Base-by-base conservation (phyloP, 306 rosid genomes). In the Rosa chinensis region DNA sequence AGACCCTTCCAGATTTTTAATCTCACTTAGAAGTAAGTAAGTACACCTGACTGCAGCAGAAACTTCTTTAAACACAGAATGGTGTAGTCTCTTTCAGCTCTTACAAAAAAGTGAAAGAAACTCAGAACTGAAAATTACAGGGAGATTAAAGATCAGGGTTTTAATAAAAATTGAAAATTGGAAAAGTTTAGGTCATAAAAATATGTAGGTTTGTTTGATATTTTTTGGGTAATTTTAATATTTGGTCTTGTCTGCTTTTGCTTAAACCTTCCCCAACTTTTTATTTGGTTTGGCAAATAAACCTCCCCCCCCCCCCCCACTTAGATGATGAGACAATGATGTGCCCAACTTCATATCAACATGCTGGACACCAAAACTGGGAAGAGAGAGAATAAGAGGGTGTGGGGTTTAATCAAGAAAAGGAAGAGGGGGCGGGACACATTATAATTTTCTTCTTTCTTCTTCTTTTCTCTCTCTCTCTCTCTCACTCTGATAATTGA, bases 241-340 rank as follows among this genome's bases (percentile, higher is more conserved):
- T 76, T 69, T 80, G 84, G 77, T 81, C 5, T 89, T 90, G 92
- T 86, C 86, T 88, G 88, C 91, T 89, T 89, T 88, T 84, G 85
- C 74, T 83, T 79, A 77, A 76, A 78, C 44, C 87, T 84, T 86
- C 83, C 91, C 89, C 94, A 86, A 89, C 89, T 56, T 21, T 52
- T 3, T 13, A 13, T 52, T 52, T 49, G 17, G 18, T 53, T 53
- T n/a, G 21, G 59, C 59, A 53, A 48, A 18, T 80, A 77, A 77
- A 75, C 52, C 88, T 83, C 84, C 84, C 84, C 84, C 91, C 90
- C 84, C 84, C 84, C 84, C 91, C 90, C 96, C 89, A 90, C 89
- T 62, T 79, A 77, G 95, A 92, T 92, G 92, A 92, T 92, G 97
- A 91, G 97, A 88, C 81, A 91, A 92, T 94, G 83, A 92, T 92